phyloP scores from a whole-genome alignment of 805 yeast species.

The Cyberlindnera samutprakarnensis region DNA sequence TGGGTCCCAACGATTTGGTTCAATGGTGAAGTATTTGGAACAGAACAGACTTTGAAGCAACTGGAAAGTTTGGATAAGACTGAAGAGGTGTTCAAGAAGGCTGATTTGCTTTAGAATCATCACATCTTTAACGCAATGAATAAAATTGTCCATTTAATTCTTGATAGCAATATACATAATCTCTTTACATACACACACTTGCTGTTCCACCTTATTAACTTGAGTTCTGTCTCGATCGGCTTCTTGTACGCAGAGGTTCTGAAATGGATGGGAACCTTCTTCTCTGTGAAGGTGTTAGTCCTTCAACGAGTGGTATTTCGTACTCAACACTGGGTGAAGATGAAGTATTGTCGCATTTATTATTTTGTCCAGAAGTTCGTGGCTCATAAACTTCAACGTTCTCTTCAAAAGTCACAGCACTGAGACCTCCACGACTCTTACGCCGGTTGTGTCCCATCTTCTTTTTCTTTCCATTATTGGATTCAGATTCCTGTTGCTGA shows the following conservation, averaged over 20 bases:
- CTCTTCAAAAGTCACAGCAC: slow-evolving; percentile 20
- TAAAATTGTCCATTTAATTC: no score
- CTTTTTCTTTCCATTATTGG: slow-evolving; percentile 1
- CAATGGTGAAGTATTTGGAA: slow-evolving; percentile 52
- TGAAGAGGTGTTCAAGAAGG: slow-evolving; percentile 16
- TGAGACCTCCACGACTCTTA: slow-evolving; percentile 22
- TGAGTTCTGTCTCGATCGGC: slow-evolving; percentile 20
- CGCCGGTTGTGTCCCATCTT: slow-evolving; percentile 19
- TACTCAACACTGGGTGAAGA: no score
- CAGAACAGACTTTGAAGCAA: slow-evolving; percentile 38
- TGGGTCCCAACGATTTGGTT: slow-evolving; percentile 69
- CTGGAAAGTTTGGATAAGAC: slow-evolving; percentile 18
- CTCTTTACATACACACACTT: no score
- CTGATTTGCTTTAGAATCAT: slow-evolving; percentile 10
- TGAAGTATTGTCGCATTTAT: no score
- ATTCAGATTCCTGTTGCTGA: slow-evolving; percentile 4
- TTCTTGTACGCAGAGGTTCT: slow-evolving; percentile 22
- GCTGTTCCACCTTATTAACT: slow-evolving; percentile 1
- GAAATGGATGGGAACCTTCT: slow-evolving; percentile 21
- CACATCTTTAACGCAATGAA: no score
- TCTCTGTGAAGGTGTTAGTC: slow-evolving; percentile 20
- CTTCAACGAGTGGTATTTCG: no score
- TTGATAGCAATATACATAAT: no score
- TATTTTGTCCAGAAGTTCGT: no score
- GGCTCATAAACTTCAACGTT: slow-evolving; percentile 4